phyloP scores from a whole-genome alignment of 2,329 filamentous ascomycete genomes.

The Neurospora sp. region DNA sequence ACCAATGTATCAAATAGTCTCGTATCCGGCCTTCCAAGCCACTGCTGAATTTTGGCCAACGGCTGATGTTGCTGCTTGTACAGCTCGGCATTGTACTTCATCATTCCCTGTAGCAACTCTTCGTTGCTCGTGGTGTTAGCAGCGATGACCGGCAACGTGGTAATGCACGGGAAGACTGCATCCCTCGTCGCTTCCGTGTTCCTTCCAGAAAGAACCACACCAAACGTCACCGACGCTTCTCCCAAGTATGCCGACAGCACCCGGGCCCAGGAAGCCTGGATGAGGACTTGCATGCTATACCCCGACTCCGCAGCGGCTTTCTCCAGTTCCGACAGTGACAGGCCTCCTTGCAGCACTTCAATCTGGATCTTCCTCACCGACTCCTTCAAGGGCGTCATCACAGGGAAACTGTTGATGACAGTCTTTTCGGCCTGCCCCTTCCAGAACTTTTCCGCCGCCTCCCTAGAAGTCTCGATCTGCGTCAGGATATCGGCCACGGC shows the following conservation, averaged over 20 bases:
- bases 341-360: conserved; percentile 27
- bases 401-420: conserved; percentile 63
- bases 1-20: conserved; percentile 77
- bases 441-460: conserved; percentile 52
- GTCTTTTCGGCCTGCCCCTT: conserved; percentile 38
- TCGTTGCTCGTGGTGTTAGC: conserved; percentile 41
- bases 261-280: conserved; percentile 70
- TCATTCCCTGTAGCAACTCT: conserved; percentile 51
- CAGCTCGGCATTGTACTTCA: conserved; percentile 53
- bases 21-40: conserved; percentile 54
- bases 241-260: conserved; percentile 69
- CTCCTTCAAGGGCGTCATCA: conserved; percentile 55
- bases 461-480: conserved; percentile 20
- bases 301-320: conserved; percentile 43
- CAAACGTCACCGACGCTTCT: conserved; percentile 65
- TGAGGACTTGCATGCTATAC: conserved; percentile 66
- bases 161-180: conserved; percentile 68
- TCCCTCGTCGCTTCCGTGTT: conserved; percentile 48
- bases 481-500: conserved; percentile 33
- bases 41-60: conserved; percentile 61
- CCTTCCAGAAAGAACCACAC: conserved; percentile 70
- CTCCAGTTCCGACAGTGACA: conserved; percentile 40
- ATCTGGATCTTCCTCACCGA: conserved; percentile 23
- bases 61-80: conserved; percentile 64
- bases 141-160: conserved; percentile 67